Base-by-base conservation (phyloP, 108 stramenopile genomes). In the Fistulifera pelliculosa region DNA sequence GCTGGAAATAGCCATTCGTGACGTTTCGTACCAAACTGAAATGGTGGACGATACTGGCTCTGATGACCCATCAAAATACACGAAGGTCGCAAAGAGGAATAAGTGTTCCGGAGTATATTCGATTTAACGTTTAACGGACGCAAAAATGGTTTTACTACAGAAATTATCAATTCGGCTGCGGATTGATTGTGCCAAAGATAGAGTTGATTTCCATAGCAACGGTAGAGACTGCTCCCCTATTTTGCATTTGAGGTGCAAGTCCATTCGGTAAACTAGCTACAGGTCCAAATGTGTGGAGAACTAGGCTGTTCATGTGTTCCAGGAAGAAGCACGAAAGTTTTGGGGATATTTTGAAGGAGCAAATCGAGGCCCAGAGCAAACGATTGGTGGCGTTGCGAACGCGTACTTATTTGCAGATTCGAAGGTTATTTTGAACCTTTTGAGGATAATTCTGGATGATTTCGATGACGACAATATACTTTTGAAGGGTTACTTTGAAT, bases 111-210 rank as follows among this genome's bases (percentile, higher is more conserved):
- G 27, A 81, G 70, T 25, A 64, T 87, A 11, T 92, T 92, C 48
- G 90, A 92, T 61, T 85, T 85, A 26, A 77, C 83, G 7, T 87
- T 92, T 49, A 83, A 92, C 38, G 90, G 85, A 19, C 40, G 62
- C 11, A 83, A 79, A n/a, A 27, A 65, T 52, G 22, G 56, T 92
- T 12, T 58, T 60, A 25, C 71, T 92, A 0, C 66, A 72, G 24
- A 83, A 92, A 66, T 73, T 87, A 21, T 87, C 77, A 16, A 72
- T 92, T 52, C 65, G 66, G n/a, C 64, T 92, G 7, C 73, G 79
- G 27, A 68, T 92, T 4, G 81, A 85, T 53, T 75, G 82, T 38
- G 73, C 70, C 39, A 87, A 85, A 39, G 71, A 80, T 45, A 58
- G 65, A 11, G 60, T 75, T 19, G 35, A 15, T 38, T 27, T 54